Conservation (phyloP, 2,329 filamentous ascomycete species). For the Cyclaneusma minus region DNA sequence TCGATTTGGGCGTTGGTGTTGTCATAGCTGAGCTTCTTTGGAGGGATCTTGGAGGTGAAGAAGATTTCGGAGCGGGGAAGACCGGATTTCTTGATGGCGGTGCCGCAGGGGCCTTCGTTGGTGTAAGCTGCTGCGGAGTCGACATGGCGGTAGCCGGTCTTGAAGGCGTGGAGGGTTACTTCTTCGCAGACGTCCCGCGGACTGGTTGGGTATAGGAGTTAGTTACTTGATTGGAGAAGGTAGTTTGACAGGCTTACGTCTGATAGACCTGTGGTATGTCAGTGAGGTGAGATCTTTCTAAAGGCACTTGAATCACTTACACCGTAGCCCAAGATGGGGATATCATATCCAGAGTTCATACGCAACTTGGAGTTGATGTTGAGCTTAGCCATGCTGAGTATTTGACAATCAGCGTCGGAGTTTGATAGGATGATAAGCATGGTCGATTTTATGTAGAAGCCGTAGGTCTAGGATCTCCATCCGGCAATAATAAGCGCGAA, state of each 20-base stretch:
- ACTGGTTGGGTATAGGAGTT: constrained; percentile 18
- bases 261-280: constrained; percentile 21
- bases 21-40: constrained; percentile 40
- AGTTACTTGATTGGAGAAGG: constrained; percentile 3
- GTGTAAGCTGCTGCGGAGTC: constrained; percentile 41
- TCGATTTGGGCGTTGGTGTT: constrained; percentile 47
- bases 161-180: constrained; percentile 35
- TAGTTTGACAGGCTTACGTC: constrained; percentile 16
- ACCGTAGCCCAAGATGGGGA: constrained; percentile 43
- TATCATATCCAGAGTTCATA: constrained; percentile 43
- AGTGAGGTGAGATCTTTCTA: constrained; percentile 3
- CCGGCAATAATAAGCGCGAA: no score
- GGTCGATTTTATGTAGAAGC: no score
- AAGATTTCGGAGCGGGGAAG: constrained; percentile 40
- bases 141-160: constrained; percentile 41
- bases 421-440: no score
- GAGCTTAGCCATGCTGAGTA: constrained; percentile 23
- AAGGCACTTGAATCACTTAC: constrained; percentile 20
- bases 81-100: constrained; percentile 33
- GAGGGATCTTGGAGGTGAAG: constrained; percentile 46
- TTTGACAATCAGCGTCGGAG: no score
- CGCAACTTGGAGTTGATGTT: constrained; percentile 27
- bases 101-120: constrained; percentile 38
- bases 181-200: constrained; percentile 40
- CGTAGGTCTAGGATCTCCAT: no score